Conservation (phyloP, 2,329 filamentous ascomycete species). For the Xylariaceae sp. region DNA sequence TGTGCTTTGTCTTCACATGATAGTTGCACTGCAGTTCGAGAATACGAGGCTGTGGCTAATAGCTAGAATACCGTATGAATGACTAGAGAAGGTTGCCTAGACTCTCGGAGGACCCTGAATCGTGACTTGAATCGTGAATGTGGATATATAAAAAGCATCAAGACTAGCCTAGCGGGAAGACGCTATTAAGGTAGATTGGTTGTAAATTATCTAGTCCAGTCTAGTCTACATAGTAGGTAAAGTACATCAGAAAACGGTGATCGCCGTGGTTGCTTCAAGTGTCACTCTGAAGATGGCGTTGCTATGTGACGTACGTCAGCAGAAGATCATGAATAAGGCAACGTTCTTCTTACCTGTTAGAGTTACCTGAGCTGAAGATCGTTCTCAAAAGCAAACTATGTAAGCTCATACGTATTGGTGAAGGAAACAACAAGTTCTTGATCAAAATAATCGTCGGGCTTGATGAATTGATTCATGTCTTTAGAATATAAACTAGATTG, state of each 20-base stretch:
- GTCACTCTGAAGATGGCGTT: background rate
- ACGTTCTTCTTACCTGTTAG: background rate
- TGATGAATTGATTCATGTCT: no score
- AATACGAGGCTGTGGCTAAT: background rate
- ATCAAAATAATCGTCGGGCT: no score
- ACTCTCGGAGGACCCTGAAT: conserved; percentile 24
- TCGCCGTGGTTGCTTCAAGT: background rate
- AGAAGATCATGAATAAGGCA: background rate
- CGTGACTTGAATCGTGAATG: conserved; percentile 19
- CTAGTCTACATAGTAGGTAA: no score
- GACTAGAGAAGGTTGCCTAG: background rate
- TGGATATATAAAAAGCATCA: conserved; percentile 17
- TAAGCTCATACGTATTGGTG: no score
- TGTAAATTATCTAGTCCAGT: no score
- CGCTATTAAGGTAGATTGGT: no score
- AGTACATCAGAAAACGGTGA: no score
- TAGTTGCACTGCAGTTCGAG: background rate
- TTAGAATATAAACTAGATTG: no score
- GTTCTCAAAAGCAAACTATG: no score
- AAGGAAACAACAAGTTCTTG: no score
- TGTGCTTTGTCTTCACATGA: conserved; percentile 8
- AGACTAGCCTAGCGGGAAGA: conserved; percentile 32
- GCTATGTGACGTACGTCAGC: background rate
- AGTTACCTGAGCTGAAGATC: background rate
- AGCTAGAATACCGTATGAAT: background rate